A percentile compares a stretch with the other conserved stretches of the same genome.
phyloP scores from a whole-genome alignment of 2,329 filamentous ascomycete genomes.

The Monilinia aucupariae region DNA sequence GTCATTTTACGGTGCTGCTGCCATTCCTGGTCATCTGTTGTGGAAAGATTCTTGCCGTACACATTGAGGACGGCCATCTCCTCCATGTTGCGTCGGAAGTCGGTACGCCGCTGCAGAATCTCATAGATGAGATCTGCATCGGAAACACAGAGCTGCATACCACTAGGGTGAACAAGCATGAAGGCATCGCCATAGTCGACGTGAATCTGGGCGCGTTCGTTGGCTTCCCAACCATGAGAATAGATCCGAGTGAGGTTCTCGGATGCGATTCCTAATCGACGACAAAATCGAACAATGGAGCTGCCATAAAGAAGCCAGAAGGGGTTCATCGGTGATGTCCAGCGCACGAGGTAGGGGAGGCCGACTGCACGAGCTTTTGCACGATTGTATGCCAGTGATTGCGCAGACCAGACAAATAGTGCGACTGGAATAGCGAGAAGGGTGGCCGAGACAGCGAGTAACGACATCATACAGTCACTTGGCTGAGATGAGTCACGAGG shows the following conservation, averaged over 20 bases:
- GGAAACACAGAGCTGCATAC: neutral
- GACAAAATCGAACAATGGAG: neutral
- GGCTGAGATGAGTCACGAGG: too few species aligned
- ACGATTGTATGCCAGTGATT: neutral
- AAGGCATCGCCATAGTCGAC: slow-evolving; percentile 6
- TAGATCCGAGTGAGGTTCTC: slow-evolving; percentile 3
- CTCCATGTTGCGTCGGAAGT: slow-evolving; percentile 6
- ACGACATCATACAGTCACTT: too few species aligned
- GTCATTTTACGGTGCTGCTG: slow-evolving; percentile 8
- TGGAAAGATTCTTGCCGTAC: neutral
- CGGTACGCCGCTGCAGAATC: neutral
- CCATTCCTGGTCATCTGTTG: neutral
- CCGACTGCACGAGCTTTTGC: neutral
- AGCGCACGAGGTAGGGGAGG: neutral
- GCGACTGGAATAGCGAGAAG: neutral
- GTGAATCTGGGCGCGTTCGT: neutral
- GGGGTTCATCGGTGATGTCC: neutral
- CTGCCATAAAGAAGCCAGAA: slow-evolving; percentile 12
- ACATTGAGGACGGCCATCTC: slow-evolving; percentile 10
- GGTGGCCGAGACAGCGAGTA: too few species aligned
- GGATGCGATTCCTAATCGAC: neutral
- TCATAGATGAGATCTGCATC: neutral
- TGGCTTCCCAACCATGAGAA: slow-evolving; percentile 8
- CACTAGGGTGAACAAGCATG: neutral
- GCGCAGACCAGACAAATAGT: neutral